Conservation (phyloP, 306 rosid genomes). For the Prosopis cineraria region DNA sequence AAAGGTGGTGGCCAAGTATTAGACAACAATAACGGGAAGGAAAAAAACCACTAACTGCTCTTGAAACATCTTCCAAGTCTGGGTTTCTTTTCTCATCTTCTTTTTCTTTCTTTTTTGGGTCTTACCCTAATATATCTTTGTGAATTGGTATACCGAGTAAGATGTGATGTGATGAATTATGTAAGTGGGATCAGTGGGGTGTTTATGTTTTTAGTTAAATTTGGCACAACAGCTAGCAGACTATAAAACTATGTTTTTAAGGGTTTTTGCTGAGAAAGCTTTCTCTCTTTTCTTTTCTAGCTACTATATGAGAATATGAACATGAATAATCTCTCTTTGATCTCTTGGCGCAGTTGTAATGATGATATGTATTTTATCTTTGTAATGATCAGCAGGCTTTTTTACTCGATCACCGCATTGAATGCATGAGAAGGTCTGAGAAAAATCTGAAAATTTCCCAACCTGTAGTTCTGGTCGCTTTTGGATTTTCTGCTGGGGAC, state of each 20-base stretch:
- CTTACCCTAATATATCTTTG: constrained; percentile 34
- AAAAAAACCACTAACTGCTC: constrained; percentile 33
- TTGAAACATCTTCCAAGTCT: not conserved
- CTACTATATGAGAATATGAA: not conserved
- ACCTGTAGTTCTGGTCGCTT: constrained; percentile 43
- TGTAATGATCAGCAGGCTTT: constrained; percentile 11
- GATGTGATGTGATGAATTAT: constrained; percentile 41
- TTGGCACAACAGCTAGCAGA: constrained; percentile 49
- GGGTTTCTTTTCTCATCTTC: not conserved
- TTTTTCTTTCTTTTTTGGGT: not conserved
- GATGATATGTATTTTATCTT: constrained; percentile 8
- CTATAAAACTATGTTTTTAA: constrained; percentile 12
- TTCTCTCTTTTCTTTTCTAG: not conserved
- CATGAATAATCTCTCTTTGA: not conserved
- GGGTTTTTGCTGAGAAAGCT: constrained; percentile 24
- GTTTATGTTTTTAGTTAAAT: constrained; percentile 53
- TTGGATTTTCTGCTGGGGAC: constrained; percentile 68
- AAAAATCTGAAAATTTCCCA: constrained; percentile 30
- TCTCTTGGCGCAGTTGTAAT: constrained; percentile 18
- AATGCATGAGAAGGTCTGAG: constrained; percentile 32
- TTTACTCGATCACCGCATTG: constrained; percentile 33
- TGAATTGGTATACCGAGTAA: constrained; percentile 52
- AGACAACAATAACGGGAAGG: constrained; percentile 26
- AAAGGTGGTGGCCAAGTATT: constrained; percentile 61
- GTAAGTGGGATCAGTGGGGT: constrained; percentile 41